Conservation (phyloP, 192 early-diverging fungal genomes). For the Pilaira anomala region DNA sequence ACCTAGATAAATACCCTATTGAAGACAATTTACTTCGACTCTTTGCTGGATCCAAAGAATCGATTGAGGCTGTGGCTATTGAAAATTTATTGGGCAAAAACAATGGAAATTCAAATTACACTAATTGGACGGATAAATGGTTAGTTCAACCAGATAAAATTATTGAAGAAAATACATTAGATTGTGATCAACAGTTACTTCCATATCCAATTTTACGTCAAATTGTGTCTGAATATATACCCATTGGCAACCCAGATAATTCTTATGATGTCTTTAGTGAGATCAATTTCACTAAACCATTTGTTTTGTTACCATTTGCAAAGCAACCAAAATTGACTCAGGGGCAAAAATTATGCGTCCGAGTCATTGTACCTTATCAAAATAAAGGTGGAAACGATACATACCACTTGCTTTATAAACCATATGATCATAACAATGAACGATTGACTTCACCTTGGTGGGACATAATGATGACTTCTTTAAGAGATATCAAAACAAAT, state of each 20-base stretch:
- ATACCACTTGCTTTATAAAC: slow-evolving; percentile 11
- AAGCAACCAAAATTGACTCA: background rate
- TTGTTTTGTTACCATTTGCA: slow-evolving; percentile 24
- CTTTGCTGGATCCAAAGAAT: background rate
- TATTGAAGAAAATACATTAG: background rate
- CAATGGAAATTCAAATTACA: background rate
- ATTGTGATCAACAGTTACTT: slow-evolving; percentile 1
- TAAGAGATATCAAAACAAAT: slow-evolving; percentile 12
- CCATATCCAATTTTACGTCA: slow-evolving; percentile 24
- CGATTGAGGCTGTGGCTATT: background rate
- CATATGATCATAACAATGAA: background rate
- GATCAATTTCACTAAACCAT: slow-evolving; percentile 10
- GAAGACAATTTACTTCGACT: slow-evolving; percentile 9
- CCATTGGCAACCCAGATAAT: background rate
- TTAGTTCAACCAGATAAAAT: background rate
- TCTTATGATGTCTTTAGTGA: slow-evolving; percentile 4
- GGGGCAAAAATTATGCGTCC: slow-evolving; percentile 38
- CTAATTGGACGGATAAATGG: slow-evolving; percentile 9
- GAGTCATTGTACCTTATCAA: slow-evolving; percentile 41
- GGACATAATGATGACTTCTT: slow-evolving; percentile 22
- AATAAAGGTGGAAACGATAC: background rate
- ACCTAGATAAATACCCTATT: slow-evolving; percentile 11
- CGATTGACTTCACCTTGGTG: slow-evolving; percentile 17
- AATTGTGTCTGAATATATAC: slow-evolving; percentile 3
- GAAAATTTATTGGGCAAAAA: slow-evolving; percentile 2